These are phyloP conservation scores for Sarocladiaceae sp. DNA, from an alignment of 2,329 filamentous ascomycete genomes.

Conservation along the genomic window DNA sequence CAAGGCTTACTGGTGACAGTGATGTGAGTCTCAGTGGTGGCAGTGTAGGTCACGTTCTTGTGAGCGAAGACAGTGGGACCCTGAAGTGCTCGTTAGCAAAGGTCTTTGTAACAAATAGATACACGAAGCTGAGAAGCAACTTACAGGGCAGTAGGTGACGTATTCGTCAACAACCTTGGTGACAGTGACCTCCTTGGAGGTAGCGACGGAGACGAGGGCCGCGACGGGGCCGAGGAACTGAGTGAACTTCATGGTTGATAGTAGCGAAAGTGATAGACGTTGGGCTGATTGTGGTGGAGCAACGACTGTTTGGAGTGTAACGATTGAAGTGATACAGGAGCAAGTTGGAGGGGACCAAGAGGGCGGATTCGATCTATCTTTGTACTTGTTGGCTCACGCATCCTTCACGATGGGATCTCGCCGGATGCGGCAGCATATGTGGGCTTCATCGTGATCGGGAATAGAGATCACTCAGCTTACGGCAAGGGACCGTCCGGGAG, in stretches of 20 bases:
- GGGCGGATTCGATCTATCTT: neutral
- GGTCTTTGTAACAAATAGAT: neutral
- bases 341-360: neutral
- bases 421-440: too few species aligned
- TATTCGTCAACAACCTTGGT: slow-evolving; percentile 33
- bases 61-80: slow-evolving; percentile 31
- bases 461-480: too few species aligned
- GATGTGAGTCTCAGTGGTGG: slow-evolving; percentile 32
- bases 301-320: neutral
- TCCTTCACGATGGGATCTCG: too few species aligned
- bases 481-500: too few species aligned
- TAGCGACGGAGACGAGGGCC: slow-evolving; percentile 8
- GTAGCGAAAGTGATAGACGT: slow-evolving; percentile 2
- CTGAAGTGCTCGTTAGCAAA: slow-evolving; percentile 20
- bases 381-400: too few species aligned
- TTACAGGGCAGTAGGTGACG: slow-evolving; percentile 38
- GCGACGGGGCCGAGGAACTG: slow-evolving; percentile 7
- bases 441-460: too few species aligned
- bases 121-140: slow-evolving; percentile 13
- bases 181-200: slow-evolving; percentile 13
- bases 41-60: slow-evolving; percentile 37
- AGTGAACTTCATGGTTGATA: slow-evolving; percentile 7
- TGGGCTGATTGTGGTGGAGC: slow-evolving; percentile 1
- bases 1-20: slow-evolving; percentile 38
- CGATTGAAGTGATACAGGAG: neutral